phyloP scores from a whole-genome alignment of 805 yeast genomes.

The Cyberlindnera misumaiensis region DNA sequence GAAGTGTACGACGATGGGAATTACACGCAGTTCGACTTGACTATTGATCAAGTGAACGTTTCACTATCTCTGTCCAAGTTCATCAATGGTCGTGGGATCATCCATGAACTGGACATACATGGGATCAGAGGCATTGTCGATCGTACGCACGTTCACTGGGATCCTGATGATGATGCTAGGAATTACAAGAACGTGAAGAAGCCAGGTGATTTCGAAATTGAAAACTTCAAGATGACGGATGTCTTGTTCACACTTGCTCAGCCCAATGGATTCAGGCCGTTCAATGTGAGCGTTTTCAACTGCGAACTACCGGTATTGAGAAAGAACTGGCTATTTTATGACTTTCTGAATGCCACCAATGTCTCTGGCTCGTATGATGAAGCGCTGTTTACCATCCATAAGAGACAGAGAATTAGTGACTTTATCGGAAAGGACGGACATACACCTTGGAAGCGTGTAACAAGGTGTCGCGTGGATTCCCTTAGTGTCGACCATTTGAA shows the following conservation, averaged over 20 bases:
- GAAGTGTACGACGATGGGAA: slow-evolving; percentile 75
- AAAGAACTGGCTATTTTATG: slow-evolving; percentile 91
- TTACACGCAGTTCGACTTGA: slow-evolving; percentile 90
- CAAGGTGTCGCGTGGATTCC: slow-evolving; percentile 78
- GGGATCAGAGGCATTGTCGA: slow-evolving; percentile 93
- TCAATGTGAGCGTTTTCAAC: slow-evolving; percentile 80
- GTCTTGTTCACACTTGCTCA: slow-evolving; percentile 75
- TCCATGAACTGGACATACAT: slow-evolving; percentile 69
- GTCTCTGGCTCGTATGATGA: slow-evolving; percentile 91
- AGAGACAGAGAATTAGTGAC: slow-evolving; percentile 54
- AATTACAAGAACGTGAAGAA: slow-evolving; percentile 64
- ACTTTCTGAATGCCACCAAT: slow-evolving; percentile 73
- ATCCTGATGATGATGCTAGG: slow-evolving; percentile 74
- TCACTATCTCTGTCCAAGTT: slow-evolving; percentile 79
- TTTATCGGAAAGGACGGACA: slow-evolving; percentile 24
- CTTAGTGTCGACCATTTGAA: slow-evolving; percentile 84
- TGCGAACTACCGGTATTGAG: slow-evolving; percentile 76
- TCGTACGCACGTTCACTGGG: slow-evolving; percentile 81
- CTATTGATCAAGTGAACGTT: slow-evolving; percentile 78
- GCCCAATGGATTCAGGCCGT: slow-evolving; percentile 76
- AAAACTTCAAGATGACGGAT: slow-evolving; percentile 76
- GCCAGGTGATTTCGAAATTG: slow-evolving; percentile 93
- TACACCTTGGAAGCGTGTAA: slow-evolving; percentile 51
- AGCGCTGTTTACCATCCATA: slow-evolving; percentile 86
- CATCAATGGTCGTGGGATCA: slow-evolving; percentile 83